Percentiles rank a stretch among this genome's conserved stretches.
Evolutionary conservation across 441 rosid species (phyloP).

Genomic region (Gossypium aridum): DNA sequence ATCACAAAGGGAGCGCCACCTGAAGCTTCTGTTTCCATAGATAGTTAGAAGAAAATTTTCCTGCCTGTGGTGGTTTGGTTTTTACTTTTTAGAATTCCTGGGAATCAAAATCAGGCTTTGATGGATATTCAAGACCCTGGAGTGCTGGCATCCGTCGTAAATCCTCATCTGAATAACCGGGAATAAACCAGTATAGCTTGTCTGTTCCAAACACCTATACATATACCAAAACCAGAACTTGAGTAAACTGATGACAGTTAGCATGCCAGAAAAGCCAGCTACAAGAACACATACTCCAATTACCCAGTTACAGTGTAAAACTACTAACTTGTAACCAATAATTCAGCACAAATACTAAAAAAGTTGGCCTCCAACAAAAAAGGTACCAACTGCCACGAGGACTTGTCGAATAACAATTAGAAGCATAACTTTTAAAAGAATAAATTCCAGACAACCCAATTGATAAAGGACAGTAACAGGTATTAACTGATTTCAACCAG

Average conservation of each 20-base stretch:
- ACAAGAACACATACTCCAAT: background rate
- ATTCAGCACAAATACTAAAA: background rate
- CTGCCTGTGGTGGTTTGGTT: conserved; percentile 4
- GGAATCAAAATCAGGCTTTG: conserved; percentile 62
- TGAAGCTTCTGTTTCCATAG: conserved; percentile 12
- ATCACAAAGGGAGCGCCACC: conserved; percentile 10
- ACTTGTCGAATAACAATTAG: background rate
- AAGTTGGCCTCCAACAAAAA: background rate
- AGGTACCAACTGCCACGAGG: background rate
- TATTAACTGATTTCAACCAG: conserved; percentile 4
- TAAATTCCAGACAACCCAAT: background rate
- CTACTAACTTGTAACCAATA: background rate
- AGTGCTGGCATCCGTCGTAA: conserved; percentile 62
- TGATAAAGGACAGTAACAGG: background rate
- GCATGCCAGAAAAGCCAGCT: background rate
- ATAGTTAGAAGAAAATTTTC: conserved; percentile 24
- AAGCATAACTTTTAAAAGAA: background rate
- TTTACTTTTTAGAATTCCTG: conserved; percentile 46
- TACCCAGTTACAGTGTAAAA: background rate
- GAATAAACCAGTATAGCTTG: conserved; percentile 62
- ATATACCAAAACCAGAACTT: conserved; percentile 7
- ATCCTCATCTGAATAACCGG: conserved; percentile 76
- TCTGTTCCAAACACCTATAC: conserved; percentile 69
- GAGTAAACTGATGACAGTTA: background rate
- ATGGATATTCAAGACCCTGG: conserved; percentile 79